A percentile compares a stretch with the other conserved stretches of the same genome.
Conservation (phyloP, 495 filamentous ascomycete species). For the Hypoxylon lenormandii region DNA sequence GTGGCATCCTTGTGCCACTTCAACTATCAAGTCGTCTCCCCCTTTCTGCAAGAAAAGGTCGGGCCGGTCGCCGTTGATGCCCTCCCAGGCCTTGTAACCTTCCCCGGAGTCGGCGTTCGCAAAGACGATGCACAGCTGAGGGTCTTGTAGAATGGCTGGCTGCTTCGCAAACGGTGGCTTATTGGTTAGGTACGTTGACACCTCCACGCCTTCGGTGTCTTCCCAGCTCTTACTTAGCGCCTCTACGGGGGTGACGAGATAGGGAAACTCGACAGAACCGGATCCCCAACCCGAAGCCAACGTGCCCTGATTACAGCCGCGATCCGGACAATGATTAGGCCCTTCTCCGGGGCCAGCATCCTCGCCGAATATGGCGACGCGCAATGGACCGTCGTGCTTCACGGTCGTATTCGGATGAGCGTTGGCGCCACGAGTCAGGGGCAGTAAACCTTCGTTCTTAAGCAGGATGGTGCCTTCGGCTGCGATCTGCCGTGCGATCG, state of each 20-base stretch:
- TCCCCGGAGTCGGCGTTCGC: slow-evolving; percentile 73
- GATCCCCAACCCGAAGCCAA: slow-evolving; percentile 90
- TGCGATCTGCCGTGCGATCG: slow-evolving; percentile 77
- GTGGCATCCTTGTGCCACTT: slow-evolving; percentile 78
- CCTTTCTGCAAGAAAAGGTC: slow-evolving; percentile 81
- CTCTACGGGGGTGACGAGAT: slow-evolving; percentile 76
- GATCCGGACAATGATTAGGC: slow-evolving; percentile 80
- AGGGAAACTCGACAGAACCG: slow-evolving; percentile 87
- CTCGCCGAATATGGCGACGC: slow-evolving; percentile 84
- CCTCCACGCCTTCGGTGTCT: slow-evolving; percentile 71
- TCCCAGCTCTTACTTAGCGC: slow-evolving; percentile 67
- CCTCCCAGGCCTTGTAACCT: slow-evolving; percentile 71
- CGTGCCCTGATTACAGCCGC: slow-evolving; percentile 84
- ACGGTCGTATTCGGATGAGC: slow-evolving; percentile 51
- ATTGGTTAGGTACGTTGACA: slow-evolving; percentile 73
- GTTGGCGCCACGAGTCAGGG: slow-evolving; percentile 67
- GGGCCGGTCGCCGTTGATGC: slow-evolving; percentile 83
- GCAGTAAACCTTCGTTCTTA: slow-evolving; percentile 79
- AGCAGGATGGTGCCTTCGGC: slow-evolving; percentile 87
- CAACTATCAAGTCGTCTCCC: slow-evolving; percentile 76
- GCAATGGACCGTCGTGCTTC: slow-evolving; percentile 59
- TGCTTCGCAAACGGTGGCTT: slow-evolving; percentile 49
- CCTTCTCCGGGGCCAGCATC: slow-evolving; percentile 78
- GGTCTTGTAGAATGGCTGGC: slow-evolving; percentile 57
- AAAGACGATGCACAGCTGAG: slow-evolving; percentile 78